phyloP scores from a whole-genome alignment of 176 grass and related monocot species.

The Rhipidocladum racemiflorum region DNA sequence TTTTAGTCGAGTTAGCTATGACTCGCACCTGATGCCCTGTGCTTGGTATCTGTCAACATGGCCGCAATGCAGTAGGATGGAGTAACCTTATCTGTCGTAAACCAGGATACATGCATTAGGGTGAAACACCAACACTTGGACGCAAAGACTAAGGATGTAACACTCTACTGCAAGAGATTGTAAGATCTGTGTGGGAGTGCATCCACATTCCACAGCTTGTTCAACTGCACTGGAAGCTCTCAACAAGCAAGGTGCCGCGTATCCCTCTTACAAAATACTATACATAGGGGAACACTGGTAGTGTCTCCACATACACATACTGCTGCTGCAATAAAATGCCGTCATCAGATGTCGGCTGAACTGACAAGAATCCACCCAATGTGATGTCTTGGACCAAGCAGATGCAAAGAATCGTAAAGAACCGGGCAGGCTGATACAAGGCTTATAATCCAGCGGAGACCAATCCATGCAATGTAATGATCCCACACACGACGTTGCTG shows the following conservation, averaged over 20 bases:
- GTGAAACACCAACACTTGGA: not conserved
- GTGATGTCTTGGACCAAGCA: slow-evolving; percentile 2
- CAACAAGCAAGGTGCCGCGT: not conserved
- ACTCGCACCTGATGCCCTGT: not conserved
- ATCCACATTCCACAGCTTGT: not conserved
- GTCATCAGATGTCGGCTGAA: not conserved
- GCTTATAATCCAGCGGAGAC: slow-evolving; percentile 74
- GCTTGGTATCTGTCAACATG: not conserved
- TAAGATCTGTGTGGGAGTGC: not conserved
- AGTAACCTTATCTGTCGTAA: not conserved
- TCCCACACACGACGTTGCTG: slow-evolving; percentile 67
- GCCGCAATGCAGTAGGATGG: not conserved
- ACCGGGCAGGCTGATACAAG: not conserved
- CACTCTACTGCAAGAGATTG: too few relatives aligned
- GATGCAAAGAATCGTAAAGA: slow-evolving; percentile 5
- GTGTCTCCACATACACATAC: not conserved
- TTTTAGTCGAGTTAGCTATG: not conserved
- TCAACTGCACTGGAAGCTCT: not conserved
- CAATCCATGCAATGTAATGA: slow-evolving; percentile 86
- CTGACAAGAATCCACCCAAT: not conserved
- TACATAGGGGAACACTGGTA: not conserved
- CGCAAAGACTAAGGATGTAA: not conserved
- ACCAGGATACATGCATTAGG: not conserved
- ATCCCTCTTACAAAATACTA: slow-evolving; percentile 13
- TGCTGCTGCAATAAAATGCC: not conserved